Conservation (phyloP, 768 basidiomycete species). For the Gautieria morchelliformis region DNA sequence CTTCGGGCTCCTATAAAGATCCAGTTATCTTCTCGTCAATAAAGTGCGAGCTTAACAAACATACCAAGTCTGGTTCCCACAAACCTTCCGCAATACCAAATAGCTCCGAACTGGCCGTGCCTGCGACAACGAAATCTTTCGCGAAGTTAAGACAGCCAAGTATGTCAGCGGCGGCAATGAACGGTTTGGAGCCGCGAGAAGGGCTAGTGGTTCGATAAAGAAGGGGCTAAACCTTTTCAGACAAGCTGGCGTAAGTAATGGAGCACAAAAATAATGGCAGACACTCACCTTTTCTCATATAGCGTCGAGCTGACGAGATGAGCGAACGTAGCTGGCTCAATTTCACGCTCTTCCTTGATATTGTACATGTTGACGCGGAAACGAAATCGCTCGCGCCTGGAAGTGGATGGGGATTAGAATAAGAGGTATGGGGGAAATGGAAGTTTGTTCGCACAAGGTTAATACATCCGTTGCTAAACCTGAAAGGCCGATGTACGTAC, state of each 20-base stretch:
- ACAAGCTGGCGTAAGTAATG: not conserved
- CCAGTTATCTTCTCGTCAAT: too few relatives aligned
- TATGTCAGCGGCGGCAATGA: slow-evolving; percentile 91
- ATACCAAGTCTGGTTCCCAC: too few relatives aligned
- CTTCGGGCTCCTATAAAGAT: too few relatives aligned
- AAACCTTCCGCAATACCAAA: too few relatives aligned
- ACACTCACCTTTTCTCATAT: slow-evolving; percentile 69
- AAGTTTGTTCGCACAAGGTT: slow-evolving; percentile 58
- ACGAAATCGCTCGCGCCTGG: slow-evolving; percentile 80
- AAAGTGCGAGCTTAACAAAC: too few relatives aligned
- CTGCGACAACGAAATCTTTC: too few relatives aligned
- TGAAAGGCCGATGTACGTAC: slow-evolving; percentile 83
- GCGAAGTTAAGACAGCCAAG: slow-evolving; percentile 91
- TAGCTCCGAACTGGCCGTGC: too few relatives aligned
- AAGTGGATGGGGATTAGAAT: slow-evolving; percentile 39
- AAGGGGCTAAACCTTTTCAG: slow-evolving; percentile 71
- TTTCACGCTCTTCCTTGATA: slow-evolving; percentile 97
- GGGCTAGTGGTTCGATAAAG: slow-evolving; percentile 81
- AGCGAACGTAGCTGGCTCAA: slow-evolving; percentile 92
- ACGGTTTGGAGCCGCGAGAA: too few relatives aligned
- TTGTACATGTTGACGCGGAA: slow-evolving; percentile 98
- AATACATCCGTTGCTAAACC: slow-evolving; percentile 91
- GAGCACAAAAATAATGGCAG: too few relatives aligned
- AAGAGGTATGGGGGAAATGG: slow-evolving; percentile 14
- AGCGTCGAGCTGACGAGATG: slow-evolving; percentile 92